Conservation (phyloP, 805 yeast genomes). For the Zygosaccharomyces bailii region DNA sequence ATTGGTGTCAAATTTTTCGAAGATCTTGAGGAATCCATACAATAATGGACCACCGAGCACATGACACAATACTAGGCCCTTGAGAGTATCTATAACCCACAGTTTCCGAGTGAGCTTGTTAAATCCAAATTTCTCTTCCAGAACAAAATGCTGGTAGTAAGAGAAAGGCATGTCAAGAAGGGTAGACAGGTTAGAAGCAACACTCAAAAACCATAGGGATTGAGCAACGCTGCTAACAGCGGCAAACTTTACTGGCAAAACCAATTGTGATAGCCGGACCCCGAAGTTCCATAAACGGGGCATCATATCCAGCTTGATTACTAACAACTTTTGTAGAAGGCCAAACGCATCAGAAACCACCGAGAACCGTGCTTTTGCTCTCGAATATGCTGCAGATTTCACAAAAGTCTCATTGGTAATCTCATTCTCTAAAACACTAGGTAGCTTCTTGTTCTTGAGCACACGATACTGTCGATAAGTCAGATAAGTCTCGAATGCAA, state of each 20-base stretch:
- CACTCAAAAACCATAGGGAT: slow-evolving; percentile 60
- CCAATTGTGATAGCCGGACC: slow-evolving; percentile 36
- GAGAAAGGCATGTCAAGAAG: slow-evolving; percentile 62
- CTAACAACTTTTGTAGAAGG: slow-evolving; percentile 52
- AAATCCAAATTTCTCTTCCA: slow-evolving; percentile 91
- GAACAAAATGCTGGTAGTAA: slow-evolving; percentile 75
- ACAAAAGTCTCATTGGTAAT: slow-evolving; percentile 69
- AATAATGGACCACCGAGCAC: slow-evolving; percentile 69
- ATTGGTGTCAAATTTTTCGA: slow-evolving; percentile 72
- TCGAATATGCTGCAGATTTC: slow-evolving; percentile 73
- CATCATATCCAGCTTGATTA: slow-evolving; percentile 57
- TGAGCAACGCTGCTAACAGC: slow-evolving; percentile 63
- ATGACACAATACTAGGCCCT: slow-evolving; percentile 50
- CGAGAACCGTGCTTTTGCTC: slow-evolving; percentile 72
- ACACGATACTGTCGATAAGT: slow-evolving; percentile 74
- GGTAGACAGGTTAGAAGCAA: slow-evolving; percentile 48
- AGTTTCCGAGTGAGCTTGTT: slow-evolving; percentile 74
- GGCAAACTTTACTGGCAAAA: slow-evolving; percentile 31
- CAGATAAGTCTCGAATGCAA: slow-evolving; percentile 68
- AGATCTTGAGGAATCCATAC: slow-evolving; percentile 73
- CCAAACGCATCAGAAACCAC: slow-evolving; percentile 51
- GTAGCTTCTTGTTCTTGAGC: slow-evolving; percentile 52
- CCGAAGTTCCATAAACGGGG: slow-evolving; percentile 61
- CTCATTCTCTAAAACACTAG: slow-evolving; percentile 63
- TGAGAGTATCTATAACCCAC: slow-evolving; percentile 72